Percentiles rank a stretch among this genome's conserved stretches.
Conservation (phyloP, 2,329 filamentous ascomycete genomes). For the Fusarium hostae region DNA sequence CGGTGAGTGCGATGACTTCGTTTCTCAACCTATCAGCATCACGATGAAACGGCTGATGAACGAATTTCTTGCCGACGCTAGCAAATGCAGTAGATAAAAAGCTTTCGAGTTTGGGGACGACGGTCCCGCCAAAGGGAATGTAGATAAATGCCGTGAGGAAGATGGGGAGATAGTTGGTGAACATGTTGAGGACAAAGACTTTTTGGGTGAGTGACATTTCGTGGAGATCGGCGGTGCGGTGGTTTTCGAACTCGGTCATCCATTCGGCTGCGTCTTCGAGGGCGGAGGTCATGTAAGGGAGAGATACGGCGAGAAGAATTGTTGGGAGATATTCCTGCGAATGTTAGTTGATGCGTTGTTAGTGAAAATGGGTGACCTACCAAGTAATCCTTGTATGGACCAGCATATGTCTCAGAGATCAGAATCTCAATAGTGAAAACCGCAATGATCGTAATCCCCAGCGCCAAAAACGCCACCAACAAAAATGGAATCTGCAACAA, state of each 20-base stretch:
- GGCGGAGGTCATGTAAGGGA: conserved; percentile 72
- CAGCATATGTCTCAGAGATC: conserved; percentile 78
- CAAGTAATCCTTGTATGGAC: conserved; percentile 73
- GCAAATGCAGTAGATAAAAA: conserved; percentile 63
- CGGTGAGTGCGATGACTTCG: conserved; percentile 79
- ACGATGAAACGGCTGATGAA: conserved; percentile 67
- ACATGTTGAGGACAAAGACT: conserved; percentile 81
- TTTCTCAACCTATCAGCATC: conserved; percentile 74
- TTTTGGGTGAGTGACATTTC: conserved; percentile 78
- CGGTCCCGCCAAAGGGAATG: conserved; percentile 75
- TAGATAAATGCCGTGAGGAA: conserved; percentile 83
- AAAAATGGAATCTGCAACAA: conserved; percentile 77
- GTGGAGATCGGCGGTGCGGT: conserved; percentile 75
- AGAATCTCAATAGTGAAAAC: conserved; percentile 81
- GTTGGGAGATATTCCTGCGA: conserved; percentile 76
- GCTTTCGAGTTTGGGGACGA: conserved; percentile 74
- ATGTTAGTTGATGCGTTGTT: background rate
- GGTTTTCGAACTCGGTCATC: conserved; percentile 79
- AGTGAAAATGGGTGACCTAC: conserved; percentile 52
- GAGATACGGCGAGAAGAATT: conserved; percentile 71
- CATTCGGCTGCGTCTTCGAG: conserved; percentile 71
- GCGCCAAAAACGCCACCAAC: conserved; percentile 63
- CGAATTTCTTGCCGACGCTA: conserved; percentile 60
- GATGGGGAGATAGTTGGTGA: conserved; percentile 81
- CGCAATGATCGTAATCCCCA: conserved; percentile 74